Evolutionary conservation across 495 filamentous ascomycete genomes (phyloP).

Genomic region (Aspergillus nanangensis): DNA sequence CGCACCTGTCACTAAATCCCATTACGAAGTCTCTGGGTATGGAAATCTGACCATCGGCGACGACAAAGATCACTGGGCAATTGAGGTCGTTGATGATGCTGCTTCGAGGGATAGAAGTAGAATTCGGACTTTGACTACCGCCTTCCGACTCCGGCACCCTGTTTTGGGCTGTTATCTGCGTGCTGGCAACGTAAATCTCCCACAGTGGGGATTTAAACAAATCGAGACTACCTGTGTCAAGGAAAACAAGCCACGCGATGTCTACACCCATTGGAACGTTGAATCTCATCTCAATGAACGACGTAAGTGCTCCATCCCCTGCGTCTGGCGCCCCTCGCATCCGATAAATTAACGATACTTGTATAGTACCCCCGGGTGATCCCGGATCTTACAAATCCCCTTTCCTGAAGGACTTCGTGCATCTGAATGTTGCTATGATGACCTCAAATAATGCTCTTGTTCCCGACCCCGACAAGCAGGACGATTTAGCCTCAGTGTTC

Average conservation of each 20-base stretch:
- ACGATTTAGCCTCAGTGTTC: slow-evolving; percentile 92
- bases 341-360: slow-evolving; percentile 14
- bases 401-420: slow-evolving; percentile 94
- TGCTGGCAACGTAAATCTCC: slow-evolving; percentile 93
- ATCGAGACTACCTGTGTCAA: slow-evolving; percentile 96
- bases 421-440: slow-evolving; percentile 99
- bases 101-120: slow-evolving; percentile 79
- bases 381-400: slow-evolving; percentile 94
- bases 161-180: slow-evolving; percentile 88
- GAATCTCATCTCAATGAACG: slow-evolving; percentile 93
- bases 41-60: slow-evolving; percentile 96
- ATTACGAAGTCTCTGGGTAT: slow-evolving; percentile 91
- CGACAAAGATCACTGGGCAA: slow-evolving; percentile 95
- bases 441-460: slow-evolving; percentile 98
- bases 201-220: slow-evolving; percentile 99
- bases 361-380: slow-evolving; percentile 78
- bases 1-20: slow-evolving; percentile 83
- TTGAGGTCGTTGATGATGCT: slow-evolving; percentile 88
- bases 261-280: slow-evolving; percentile 98
- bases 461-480: slow-evolving; percentile 97
- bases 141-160: slow-evolving; percentile 83
- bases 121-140: slow-evolving; percentile 87
- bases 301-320: slow-evolving; percentile 53
- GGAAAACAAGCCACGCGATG: slow-evolving; percentile 85
- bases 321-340: background rate